These are phyloP conservation scores for Lachancea lanzarotensis DNA, from an alignment of 805 yeast genomes.

Conservation along the genomic window DNA sequence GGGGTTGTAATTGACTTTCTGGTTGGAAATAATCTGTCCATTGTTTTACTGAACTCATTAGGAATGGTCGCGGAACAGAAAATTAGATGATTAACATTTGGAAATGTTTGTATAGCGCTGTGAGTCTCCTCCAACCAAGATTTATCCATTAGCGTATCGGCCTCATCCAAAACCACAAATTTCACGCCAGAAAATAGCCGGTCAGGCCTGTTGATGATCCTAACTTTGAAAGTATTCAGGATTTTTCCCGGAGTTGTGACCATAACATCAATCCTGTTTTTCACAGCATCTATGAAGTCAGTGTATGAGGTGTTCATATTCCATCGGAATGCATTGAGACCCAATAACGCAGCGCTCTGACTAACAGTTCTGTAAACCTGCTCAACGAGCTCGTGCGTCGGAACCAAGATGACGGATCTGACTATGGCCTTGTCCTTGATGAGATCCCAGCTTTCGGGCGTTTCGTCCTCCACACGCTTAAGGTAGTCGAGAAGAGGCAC, in stretches of 20 bases:
- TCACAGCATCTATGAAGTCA: constrained; percentile 43
- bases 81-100: constrained; percentile 54
- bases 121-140: constrained; percentile 68
- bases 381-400: constrained; percentile 81
- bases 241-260: constrained; percentile 84
- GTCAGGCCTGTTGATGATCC: constrained; percentile 35
- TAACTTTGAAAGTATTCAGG: constrained; percentile 30
- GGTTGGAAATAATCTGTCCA: constrained; percentile 58
- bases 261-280: constrained; percentile 62
- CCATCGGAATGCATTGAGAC: constrained; percentile 51
- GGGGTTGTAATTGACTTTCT: constrained; percentile 68
- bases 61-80: constrained; percentile 92
- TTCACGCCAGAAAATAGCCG: constrained; percentile 40
- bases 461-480: constrained; percentile 46
- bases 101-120: constrained; percentile 43
- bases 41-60: constrained; percentile 56
- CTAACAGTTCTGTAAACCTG: constrained; percentile 55
- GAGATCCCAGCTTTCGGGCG: constrained; percentile 33
- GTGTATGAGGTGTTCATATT: constrained; percentile 51
- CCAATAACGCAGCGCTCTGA: constrained; percentile 32
- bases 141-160: constrained; percentile 83
- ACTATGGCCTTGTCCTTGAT: constrained; percentile 40
- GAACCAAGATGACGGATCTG: constrained; percentile 71
- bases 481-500: constrained; percentile 67
- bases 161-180: constrained; percentile 80